Base-by-base conservation (phyloP, 768 basidiomycete genomes). In the Xerocomus potaroensis region DNA sequence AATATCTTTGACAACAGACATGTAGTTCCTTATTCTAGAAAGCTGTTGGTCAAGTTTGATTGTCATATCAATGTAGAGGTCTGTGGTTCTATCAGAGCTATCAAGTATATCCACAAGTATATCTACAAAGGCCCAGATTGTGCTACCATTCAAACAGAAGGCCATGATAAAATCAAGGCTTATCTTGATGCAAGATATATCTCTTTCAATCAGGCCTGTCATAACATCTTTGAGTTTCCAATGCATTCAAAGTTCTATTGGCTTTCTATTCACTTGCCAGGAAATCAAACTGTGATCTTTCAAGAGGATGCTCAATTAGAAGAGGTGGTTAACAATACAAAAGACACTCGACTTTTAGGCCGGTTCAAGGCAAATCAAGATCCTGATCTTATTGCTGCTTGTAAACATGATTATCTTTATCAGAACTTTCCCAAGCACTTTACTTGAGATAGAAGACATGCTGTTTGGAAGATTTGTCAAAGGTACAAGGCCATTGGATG, bases 391-490 rank as follows among this genome's bases (percentile, higher is more conserved):
- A 43, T 50, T 37, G 32, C 14, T 41, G 30, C 29, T 41, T 29
- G 32, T 6, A 54, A 58, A 21, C 50, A 49, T 10, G 8, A 56
- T 8, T 33, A 51, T 15, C 59, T 61, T 0, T 72, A 72, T 32
- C 63, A 69, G 14, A 62, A 72, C 0, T 66, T 71, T 36, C 66
- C 70, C 3, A 49, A 58, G 19, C 4, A 49, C 0, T 69, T 66
- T 53, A 58, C 62, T 1, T 69, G 59, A 53, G 7, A 40, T 32
- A 48, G 8, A 31, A 58, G 67, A 0, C 8, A 0, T 14, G 43
- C 31, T 2, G 0, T 57, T 51, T 30, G 68, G 75, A 63, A 57
- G 58, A 36, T 67, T 59, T 47, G 2, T 15, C 45, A 49, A n/a
- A 21, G 67, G 60, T 49, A 51, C 19, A 57, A 56, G 26, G 42